A percentile compares a stretch with the other conserved stretches of the same genome.
Evolutionary conservation across 176 grass and related monocot genomes (phyloP).

Genomic region (Cenchrus fungigraminus): DNA sequence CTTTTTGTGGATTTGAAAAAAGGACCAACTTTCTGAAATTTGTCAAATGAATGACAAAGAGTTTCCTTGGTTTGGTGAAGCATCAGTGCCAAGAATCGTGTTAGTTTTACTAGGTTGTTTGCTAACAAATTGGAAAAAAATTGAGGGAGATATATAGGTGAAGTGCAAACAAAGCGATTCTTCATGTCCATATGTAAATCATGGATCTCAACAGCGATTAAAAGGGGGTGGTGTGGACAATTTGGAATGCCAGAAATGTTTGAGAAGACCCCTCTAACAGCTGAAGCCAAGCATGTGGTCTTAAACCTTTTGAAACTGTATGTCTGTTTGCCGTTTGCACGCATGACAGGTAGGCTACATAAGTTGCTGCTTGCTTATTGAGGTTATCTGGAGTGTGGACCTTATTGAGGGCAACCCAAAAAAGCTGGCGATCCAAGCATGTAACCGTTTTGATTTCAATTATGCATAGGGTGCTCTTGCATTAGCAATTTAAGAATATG

Average conservation of each 20-base stretch:
- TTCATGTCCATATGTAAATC: slow-evolving; percentile 34
- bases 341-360: slow-evolving; percentile 40
- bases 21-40: background rate
- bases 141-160: background rate
- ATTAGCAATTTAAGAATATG: background rate
- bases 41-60: slow-evolving; percentile 30
- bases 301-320: slow-evolving; percentile 13
- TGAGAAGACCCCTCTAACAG: slow-evolving; percentile 47
- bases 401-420: slow-evolving; percentile 27
- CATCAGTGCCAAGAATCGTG: slow-evolving; percentile 34
- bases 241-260: slow-evolving; percentile 4
- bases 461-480: slow-evolving; percentile 9
- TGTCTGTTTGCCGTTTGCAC: slow-evolving; percentile 20
- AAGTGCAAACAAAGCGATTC: slow-evolving; percentile 53
- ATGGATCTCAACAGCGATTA: background rate
- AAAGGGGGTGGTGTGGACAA: background rate
- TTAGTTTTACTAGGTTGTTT: slow-evolving; percentile 48
- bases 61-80: slow-evolving; percentile 45
- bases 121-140: slow-evolving; percentile 39
- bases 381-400: slow-evolving; percentile 25
- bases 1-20: slow-evolving; percentile 4
- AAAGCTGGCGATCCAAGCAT: slow-evolving; percentile 13
- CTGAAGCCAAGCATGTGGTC: slow-evolving; percentile 35
- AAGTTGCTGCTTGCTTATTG: slow-evolving; percentile 5
- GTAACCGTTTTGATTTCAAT: background rate